Percentiles rank a stretch among this genome's conserved stretches.
Evolutionary conservation across 164 flowering plant species (phyloP).

Genomic region (Cinnamomum chago): DNA sequence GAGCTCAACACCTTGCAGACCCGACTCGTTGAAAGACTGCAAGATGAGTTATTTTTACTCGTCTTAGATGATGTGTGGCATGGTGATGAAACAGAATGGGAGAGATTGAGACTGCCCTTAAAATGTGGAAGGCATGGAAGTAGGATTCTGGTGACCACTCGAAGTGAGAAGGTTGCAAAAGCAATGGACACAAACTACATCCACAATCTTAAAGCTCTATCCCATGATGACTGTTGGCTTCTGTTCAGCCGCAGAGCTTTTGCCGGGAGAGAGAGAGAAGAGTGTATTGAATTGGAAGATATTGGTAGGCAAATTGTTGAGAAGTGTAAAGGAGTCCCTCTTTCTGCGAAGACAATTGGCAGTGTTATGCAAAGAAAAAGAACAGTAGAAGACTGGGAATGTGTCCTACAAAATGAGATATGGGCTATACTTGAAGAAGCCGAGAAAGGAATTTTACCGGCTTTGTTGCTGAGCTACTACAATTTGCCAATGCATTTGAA

Average conservation of each 20-base stretch:
- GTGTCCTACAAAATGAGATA: slow-evolving; percentile 2
- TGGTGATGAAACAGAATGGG: not conserved
- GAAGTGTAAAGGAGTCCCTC: slow-evolving; percentile 15
- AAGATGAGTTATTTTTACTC: not conserved
- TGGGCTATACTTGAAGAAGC: slow-evolving; percentile 5
- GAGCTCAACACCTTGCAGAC: not conserved
- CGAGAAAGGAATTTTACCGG: not conserved
- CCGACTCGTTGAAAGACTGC: not conserved
- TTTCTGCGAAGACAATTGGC: slow-evolving; percentile 3
- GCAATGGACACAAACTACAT: not conserved
- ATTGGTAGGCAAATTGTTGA: slow-evolving; percentile 1
- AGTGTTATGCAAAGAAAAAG: slow-evolving; percentile 3
- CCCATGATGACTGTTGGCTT: not conserved
- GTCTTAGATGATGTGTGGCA: not conserved
- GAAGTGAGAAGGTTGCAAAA: not conserved
- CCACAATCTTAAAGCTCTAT: not conserved
- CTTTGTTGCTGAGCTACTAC: slow-evolving; percentile 13
- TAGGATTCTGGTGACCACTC: not conserved
- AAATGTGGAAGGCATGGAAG: not conserved
- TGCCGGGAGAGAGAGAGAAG: not conserved
- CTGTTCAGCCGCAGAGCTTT: not conserved
- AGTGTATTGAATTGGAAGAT: not conserved
- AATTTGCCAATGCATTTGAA: slow-evolving; percentile 2
- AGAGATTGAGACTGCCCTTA: not conserved
- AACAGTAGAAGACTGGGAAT: slow-evolving; percentile 3